A percentile compares a stretch with the other conserved stretches of the same genome.
phyloP scores from a whole-genome alignment of 179 eudicot genomes.

The Drosera spatulata region DNA sequence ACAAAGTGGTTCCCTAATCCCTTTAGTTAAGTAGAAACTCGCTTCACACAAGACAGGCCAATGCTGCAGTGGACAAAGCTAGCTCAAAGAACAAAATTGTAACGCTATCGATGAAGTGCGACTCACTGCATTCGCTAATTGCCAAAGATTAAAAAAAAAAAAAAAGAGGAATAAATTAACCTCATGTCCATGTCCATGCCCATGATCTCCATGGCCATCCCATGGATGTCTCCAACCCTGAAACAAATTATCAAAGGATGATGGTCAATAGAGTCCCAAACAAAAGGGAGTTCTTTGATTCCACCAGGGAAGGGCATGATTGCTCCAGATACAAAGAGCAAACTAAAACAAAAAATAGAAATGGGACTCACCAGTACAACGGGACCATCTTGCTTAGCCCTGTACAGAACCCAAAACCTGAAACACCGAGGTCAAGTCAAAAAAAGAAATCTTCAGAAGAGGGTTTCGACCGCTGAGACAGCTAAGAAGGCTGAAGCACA shows the following conservation, averaged over 20 bases:
- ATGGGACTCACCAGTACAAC: conserved; percentile 63
- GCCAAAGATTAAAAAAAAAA: not conserved
- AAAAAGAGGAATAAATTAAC: not conserved
- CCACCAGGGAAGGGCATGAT: not conserved
- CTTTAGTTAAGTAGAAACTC: too few species aligned
- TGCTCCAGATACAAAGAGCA: too few species aligned
- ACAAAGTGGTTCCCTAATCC: too few species aligned
- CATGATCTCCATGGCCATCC: conserved; percentile 14
- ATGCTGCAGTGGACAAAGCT: too few species aligned
- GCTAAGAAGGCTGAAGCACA: too few species aligned
- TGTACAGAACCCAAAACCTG: conserved; percentile 91
- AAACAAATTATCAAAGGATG: not conserved
- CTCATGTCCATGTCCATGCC: conserved; percentile 1
- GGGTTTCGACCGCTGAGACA: too few species aligned
- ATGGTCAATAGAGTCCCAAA: too few species aligned
- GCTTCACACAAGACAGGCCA: too few species aligned
- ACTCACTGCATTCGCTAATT: not conserved
- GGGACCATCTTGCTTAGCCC: conserved; percentile 93
- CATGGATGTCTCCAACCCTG: not conserved
- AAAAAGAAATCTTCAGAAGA: too few species aligned
- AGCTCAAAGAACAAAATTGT: not conserved
- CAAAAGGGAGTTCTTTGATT: not conserved
- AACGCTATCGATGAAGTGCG: not conserved
- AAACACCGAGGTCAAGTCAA: conserved; percentile 3
- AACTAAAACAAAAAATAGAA: not conserved